Evolutionary conservation across 2,329 filamentous ascomycete genomes (phyloP).

Genomic region (Fusarium sp.): DNA sequence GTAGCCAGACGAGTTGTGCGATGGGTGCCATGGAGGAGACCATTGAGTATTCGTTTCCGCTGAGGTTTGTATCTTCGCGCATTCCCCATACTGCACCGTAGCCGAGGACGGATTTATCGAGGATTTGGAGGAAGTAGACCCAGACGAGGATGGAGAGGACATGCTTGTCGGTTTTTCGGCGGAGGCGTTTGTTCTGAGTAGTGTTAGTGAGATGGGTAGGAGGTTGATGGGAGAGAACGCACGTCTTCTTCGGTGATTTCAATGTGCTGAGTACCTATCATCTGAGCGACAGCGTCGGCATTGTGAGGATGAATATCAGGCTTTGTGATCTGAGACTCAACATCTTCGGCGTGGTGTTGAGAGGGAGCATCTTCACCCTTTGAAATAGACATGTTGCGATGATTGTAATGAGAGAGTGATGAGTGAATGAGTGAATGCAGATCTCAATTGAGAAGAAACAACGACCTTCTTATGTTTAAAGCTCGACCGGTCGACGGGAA

Average conservation of each 20-base stretch:
- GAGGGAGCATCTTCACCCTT: conserved; percentile 16
- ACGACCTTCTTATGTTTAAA: background rate
- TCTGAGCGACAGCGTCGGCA: conserved; percentile 24
- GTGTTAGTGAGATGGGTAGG: background rate
- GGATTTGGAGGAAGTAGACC: conserved; percentile 70
- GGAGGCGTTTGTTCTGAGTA: conserved; percentile 58
- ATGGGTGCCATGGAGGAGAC: conserved; percentile 69
- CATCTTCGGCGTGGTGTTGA: conserved; percentile 19
- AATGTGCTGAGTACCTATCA: conserved; percentile 33
- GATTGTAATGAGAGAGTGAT: background rate
- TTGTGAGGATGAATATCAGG: background rate
- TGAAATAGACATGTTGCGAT: conserved; percentile 7
- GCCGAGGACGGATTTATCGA: conserved; percentile 70
- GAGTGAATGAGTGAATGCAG: background rate
- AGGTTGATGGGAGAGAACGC: background rate
- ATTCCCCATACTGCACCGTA: conserved; percentile 70
- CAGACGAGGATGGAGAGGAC: conserved; percentile 68
- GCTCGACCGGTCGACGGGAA: background rate
- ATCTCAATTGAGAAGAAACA: background rate
- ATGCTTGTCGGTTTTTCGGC: conserved; percentile 70
- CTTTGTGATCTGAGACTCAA: conserved; percentile 16
- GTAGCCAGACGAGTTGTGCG: conserved; percentile 71
- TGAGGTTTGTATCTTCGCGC: conserved; percentile 61
- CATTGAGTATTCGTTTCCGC: conserved; percentile 67
- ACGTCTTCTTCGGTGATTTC: conserved; percentile 39